phyloP scores from a whole-genome alignment of 2,329 filamentous ascomycete species.

The Talaromyces rugulosus region DNA sequence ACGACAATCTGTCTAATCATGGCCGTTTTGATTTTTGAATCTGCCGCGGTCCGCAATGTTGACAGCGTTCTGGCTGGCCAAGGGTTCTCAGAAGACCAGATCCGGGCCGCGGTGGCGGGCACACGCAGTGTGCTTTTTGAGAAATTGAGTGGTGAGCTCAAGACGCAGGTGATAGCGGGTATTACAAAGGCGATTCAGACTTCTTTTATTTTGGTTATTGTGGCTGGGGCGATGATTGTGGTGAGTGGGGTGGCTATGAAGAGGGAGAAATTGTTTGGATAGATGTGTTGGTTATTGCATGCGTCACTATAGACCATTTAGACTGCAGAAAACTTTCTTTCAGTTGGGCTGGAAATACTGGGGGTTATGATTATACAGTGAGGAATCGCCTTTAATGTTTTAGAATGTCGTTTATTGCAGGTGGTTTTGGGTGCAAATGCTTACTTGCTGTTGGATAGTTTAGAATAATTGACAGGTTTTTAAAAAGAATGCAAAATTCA shows the following conservation, averaged over 20 bases:
- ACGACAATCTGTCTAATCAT: neutral
- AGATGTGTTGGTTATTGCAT: too few species aligned
- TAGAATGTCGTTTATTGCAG: neutral
- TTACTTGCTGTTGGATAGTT: neutral
- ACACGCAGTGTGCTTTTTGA: neutral
- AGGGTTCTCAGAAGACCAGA: neutral
- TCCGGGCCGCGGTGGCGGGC: neutral
- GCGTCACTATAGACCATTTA: too few species aligned
- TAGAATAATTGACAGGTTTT: neutral
- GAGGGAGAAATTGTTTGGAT: slow-evolving; percentile 2
- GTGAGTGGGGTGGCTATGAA: neutral
- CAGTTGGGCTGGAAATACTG: too few species aligned
- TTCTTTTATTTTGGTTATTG: neutral
- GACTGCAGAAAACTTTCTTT: too few species aligned
- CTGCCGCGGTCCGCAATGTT: neutral
- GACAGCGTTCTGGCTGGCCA: neutral
- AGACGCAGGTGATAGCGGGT: neutral
- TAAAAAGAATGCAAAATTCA: neutral
- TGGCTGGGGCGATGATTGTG: neutral
- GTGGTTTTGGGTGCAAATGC: neutral
- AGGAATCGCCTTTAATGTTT: neutral
- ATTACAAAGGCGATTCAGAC: neutral
- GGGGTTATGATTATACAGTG: too few species aligned
- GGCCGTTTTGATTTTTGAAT: neutral
- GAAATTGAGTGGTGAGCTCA: neutral